Percentiles rank a stretch among this genome's conserved stretches.
phyloP scores from a whole-genome alignment of 257 asterid genomes.

The Leonotis leonurus region DNA sequence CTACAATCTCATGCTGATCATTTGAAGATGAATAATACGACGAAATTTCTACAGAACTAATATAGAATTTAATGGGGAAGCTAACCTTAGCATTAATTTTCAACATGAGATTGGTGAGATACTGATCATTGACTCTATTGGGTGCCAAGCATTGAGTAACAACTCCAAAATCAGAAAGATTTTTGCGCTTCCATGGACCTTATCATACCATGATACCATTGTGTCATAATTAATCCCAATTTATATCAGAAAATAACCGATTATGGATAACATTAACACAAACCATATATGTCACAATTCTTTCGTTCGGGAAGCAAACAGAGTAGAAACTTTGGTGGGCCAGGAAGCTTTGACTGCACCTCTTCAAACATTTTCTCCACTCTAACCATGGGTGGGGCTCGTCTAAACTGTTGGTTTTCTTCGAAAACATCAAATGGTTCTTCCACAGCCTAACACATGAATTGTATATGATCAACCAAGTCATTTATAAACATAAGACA shows the following conservation, averaged over 20 bases:
- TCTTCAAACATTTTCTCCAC: constrained; percentile 78
- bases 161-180: constrained; percentile 68
- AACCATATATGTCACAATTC: constrained; percentile 76
- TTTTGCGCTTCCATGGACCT: constrained; percentile 91
- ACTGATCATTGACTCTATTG: constrained; percentile 59
- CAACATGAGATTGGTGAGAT: constrained; percentile 64
- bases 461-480: not conserved
- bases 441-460: constrained; percentile 43
- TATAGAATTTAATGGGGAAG: too few relatives aligned
- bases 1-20: not conserved
- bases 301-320: constrained; percentile 83
- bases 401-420: constrained; percentile 51
- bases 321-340: constrained; percentile 66
- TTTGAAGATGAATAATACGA: not conserved
- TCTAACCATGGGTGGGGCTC: constrained; percentile 63
- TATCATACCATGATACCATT: constrained; percentile 5
- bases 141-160: constrained; percentile 88
- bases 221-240: not conserved
- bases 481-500: not conserved
- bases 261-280: constrained; percentile 16
- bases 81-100: constrained; percentile 87
- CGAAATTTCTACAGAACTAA: not conserved
- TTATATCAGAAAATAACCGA: not conserved
- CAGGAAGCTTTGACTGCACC: constrained; percentile 60
- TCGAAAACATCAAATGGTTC: constrained; percentile 48